Conservation (phyloP, 2,329 filamentous ascomycete species). For the Talaromyces sp. region DNA sequence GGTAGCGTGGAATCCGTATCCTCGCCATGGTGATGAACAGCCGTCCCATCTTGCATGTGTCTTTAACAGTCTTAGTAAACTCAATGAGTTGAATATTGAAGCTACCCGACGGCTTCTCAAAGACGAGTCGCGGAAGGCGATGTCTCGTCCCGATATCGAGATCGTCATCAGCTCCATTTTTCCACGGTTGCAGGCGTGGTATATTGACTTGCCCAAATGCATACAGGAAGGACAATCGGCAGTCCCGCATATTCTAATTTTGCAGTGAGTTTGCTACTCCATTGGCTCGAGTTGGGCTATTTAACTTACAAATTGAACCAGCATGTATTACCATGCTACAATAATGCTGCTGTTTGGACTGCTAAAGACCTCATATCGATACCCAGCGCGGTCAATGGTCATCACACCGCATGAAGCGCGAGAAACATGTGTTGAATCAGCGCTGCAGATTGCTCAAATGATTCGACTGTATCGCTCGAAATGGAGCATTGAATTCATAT, state of each 20-base stretch:
- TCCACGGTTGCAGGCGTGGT: conserved; percentile 18
- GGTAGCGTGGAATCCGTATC: conserved; percentile 12
- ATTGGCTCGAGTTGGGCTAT: too few relatives aligned
- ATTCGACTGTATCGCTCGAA: conserved; percentile 23
- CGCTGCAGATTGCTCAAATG: conserved; percentile 24
- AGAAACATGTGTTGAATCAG: conserved; percentile 22
- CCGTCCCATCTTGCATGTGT: conserved; percentile 12
- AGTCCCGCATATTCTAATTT: conserved; percentile 20
- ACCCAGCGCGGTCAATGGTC: conserved; percentile 9
- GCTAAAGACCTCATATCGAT: conserved; percentile 16
- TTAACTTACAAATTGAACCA: conserved; percentile 17
- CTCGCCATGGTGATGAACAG: conserved; percentile 9
- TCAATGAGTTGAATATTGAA: conserved; percentile 12
- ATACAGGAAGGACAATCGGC: conserved; percentile 13
- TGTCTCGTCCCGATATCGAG: conserved; percentile 15
- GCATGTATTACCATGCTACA: conserved; percentile 37
- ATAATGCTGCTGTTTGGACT: conserved; percentile 29
- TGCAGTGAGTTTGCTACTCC: conserved; percentile 25
- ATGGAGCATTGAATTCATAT: conserved; percentile 31
- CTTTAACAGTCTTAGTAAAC: conserved; percentile 9
- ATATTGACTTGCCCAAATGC: conserved; percentile 16
- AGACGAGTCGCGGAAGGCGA: conserved; percentile 8
- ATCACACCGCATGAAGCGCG: conserved; percentile 16
- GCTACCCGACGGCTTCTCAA: conserved; percentile 5
- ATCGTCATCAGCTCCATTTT: conserved; percentile 16